Conservation (phyloP, 371 early-diverging fungal species). For the Mucor plumbeus region DNA sequence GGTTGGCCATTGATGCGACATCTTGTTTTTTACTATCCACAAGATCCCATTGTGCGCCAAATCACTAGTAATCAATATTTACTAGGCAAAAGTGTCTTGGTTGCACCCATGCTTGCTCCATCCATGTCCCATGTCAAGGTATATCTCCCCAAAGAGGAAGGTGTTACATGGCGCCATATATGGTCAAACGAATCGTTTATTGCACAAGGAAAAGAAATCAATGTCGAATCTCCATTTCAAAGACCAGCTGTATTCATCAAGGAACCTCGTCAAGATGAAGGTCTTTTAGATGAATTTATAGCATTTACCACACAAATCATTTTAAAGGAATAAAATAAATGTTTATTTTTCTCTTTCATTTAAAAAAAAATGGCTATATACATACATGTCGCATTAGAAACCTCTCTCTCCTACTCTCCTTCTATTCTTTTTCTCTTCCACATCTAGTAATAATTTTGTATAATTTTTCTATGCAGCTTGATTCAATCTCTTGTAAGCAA, state of each 20-base stretch:
- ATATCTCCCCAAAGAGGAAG: conserved; percentile 38
- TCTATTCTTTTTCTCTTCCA: not conserved
- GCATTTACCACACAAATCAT: conserved; percentile 26
- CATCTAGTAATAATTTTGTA: not conserved
- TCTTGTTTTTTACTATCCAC: conserved; percentile 49
- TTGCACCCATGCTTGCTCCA: conserved; percentile 24
- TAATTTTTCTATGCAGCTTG: conserved; percentile 1
- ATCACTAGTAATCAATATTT: conserved; percentile 36
- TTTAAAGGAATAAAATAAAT: not conserved
- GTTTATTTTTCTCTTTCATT: not conserved
- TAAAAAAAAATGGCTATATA: conserved; percentile 7
- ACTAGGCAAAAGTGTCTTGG: conserved; percentile 32
- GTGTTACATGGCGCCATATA: conserved; percentile 40
- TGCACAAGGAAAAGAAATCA: conserved; percentile 33
- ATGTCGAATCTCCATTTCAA: conserved; percentile 36
- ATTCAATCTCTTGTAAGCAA: conserved; percentile 58
- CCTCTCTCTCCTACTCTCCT: not conserved
- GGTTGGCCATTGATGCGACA: conserved; percentile 54
- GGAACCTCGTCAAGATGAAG: conserved; percentile 43
- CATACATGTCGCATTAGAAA: not conserved
- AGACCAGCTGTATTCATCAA: conserved; percentile 42
- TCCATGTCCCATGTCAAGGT: conserved; percentile 35
- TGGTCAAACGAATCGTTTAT: conserved; percentile 40
- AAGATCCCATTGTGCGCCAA: conserved; percentile 29
- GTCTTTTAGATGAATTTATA: conserved; percentile 33